phyloP scores from a whole-genome alignment of 163 green algal species.

The Smithsoniella earleae region DNA sequence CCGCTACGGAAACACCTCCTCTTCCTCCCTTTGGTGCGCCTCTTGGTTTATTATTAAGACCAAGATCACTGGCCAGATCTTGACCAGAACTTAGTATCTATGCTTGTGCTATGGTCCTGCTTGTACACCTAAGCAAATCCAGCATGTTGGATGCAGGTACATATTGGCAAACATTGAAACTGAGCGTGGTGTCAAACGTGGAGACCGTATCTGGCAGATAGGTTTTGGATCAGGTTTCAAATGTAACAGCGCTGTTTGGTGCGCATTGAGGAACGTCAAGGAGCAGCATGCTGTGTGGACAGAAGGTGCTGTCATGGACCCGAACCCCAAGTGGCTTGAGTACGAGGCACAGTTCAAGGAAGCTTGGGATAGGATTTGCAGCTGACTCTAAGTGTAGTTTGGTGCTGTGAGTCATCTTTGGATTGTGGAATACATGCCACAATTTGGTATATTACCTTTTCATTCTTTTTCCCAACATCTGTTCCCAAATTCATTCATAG shows the following conservation, averaged over 20 bases:
- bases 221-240: slow-evolving; percentile 86
- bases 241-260: slow-evolving; percentile 80
- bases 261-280: slow-evolving; percentile 54
- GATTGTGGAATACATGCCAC: background rate
- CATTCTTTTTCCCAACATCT: no score
- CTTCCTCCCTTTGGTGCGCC: slow-evolving; percentile 80
- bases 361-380: background rate
- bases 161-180: slow-evolving; percentile 79
- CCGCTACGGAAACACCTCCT: slow-evolving; percentile 86
- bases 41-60: slow-evolving; percentile 4
- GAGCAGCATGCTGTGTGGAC: slow-evolving; percentile 47
- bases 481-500: slow-evolving; percentile 3
- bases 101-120: background rate
- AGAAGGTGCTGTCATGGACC: slow-evolving; percentile 11
- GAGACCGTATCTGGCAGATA: slow-evolving; percentile 82
- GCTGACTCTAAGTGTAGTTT: background rate
- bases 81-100: background rate
- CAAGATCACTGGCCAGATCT: no score
- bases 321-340: background rate
- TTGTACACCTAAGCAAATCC: background rate
- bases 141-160: slow-evolving; percentile 47
- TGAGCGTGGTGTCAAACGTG: slow-evolving; percentile 48
- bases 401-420: no score
- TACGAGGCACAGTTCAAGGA: background rate
- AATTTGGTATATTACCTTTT: background rate